These are phyloP conservation scores for Saccharomycopsis selenospora DNA, from an alignment of 805 yeast genomes.

Conservation along the genomic window DNA sequence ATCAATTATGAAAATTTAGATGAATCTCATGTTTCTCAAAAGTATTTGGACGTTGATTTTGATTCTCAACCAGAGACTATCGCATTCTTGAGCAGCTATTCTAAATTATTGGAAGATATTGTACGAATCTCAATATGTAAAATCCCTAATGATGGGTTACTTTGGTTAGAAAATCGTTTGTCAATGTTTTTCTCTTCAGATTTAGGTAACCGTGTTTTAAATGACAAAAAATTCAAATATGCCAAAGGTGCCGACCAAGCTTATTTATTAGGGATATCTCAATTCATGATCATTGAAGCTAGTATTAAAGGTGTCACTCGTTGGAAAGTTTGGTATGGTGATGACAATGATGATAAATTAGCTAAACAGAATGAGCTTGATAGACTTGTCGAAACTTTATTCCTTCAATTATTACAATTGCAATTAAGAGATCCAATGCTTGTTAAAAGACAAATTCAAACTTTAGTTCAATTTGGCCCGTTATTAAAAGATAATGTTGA, in stretches of 20 bases:
- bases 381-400: conserved; percentile 56
- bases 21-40: conserved; percentile 56
- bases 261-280: conserved; percentile 69
- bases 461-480: conserved; percentile 91
- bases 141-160: conserved; percentile 70
- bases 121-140: conserved; percentile 83
- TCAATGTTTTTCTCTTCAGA: conserved; percentile 65
- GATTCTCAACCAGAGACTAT: conserved; percentile 77
- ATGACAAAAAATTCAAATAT: conserved; percentile 44
- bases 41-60: conserved; percentile 75
- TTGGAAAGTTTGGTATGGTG: conserved; percentile 89
- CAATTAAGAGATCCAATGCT: conserved; percentile 73
- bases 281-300: conserved; percentile 80
- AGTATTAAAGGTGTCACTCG: conserved; percentile 87
- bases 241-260: conserved; percentile 56
- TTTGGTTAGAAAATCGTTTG: conserved; percentile 72
- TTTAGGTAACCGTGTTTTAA: conserved; percentile 58
- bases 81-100: conserved; percentile 71
- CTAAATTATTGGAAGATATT: conserved; percentile 82
- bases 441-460: conserved; percentile 79
- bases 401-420: conserved; percentile 69
- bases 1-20: conserved; percentile 63
- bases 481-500: conserved; percentile 60
- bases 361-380: conserved; percentile 44
- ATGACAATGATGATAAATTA: conserved; percentile 45